Base-by-base conservation (phyloP, 2,329 filamentous ascomycete species). In the Clarireedia monteithiana region DNA sequence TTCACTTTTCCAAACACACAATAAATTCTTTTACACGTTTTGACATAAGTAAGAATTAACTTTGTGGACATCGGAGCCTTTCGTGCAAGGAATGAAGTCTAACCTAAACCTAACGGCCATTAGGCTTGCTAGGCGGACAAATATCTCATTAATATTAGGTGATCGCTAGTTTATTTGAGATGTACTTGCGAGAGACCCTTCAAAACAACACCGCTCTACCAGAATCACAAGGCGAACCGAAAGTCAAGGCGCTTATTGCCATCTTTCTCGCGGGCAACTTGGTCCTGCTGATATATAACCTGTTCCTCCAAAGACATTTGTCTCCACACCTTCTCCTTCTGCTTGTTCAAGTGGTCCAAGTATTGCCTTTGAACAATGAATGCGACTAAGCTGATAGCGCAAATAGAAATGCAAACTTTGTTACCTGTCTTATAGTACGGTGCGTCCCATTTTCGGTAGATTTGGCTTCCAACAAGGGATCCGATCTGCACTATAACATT, bases 381-480 rank as follows among this genome's bases (percentile, higher is more conserved):
- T 2, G 76, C 53, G 2, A 69, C 59, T 23, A 79, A 70, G 53
- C 77, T 77, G 39, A 70, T 72, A 2, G 69, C 65, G 9, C 66
- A 71, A 10, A 83, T 72, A 0, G 64, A 76, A 15, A 85, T 72
- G 2, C 85, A 66, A 0, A 76, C 72, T 42, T 72, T 74, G 60
- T 85, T 84, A 0, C 80, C 82, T 0, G 74, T 72, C 6, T 71
- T 68, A 60, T 84, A 84, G 9, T 73, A 68, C 0, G 80, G 80
- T 9, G 58, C 50, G 61, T 80, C 77, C 26, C 75, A 69, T 5
- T 74, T 68, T 2, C 76, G 69, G 58, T 79, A 79, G 15, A 65
- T 57, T 23, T 66, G 62, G 12, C 61, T 52, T 9, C 55, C 55
- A 12, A 63, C 73, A 36, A 77, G 71, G 1, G 66, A 69, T 23